phyloP scores from a whole-genome alignment of 2,329 filamentous ascomycete species.

The Talaromyces sp. region DNA sequence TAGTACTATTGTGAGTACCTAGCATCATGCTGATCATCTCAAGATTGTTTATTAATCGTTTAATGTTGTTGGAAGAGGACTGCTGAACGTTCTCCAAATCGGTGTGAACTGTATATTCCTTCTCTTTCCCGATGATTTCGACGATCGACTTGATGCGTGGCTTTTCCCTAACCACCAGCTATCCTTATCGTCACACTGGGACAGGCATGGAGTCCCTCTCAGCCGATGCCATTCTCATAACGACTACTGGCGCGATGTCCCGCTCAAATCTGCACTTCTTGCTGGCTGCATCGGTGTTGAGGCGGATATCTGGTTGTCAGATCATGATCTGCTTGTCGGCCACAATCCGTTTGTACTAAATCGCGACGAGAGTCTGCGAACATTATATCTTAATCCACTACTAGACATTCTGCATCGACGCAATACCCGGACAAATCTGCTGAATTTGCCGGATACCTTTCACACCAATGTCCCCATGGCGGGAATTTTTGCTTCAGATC shows the following conservation, averaged over 20 bases:
- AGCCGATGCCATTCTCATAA: slow-evolving; percentile 57
- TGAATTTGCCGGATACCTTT: slow-evolving; percentile 23
- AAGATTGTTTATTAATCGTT: background rate
- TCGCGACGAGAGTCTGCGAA: slow-evolving; percentile 46
- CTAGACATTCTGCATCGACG: slow-evolving; percentile 48
- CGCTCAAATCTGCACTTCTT: slow-evolving; percentile 54
- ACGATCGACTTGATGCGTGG: slow-evolving; percentile 16
- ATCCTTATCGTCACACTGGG: slow-evolving; percentile 6
- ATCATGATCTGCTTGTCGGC: slow-evolving; percentile 54
- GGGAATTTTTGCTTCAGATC: slow-evolving; percentile 52
- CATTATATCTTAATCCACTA: slow-evolving; percentile 54
- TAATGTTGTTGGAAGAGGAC: background rate
- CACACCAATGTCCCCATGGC: slow-evolving; percentile 26
- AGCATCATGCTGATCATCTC: background rate
- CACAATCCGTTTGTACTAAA: slow-evolving; percentile 50
- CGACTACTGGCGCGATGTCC: slow-evolving; percentile 56
- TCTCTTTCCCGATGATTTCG: slow-evolving; percentile 18
- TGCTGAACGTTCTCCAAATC: slow-evolving; percentile 13
- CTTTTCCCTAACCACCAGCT: slow-evolving; percentile 7
- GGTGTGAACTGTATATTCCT: slow-evolving; percentile 1
- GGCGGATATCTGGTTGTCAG: slow-evolving; percentile 56
- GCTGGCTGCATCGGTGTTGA: slow-evolving; percentile 56
- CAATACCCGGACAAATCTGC: slow-evolving; percentile 44
- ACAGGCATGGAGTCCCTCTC: slow-evolving; percentile 30
- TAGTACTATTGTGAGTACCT: slow-evolving; percentile 1